Evolutionary conservation across 495 filamentous ascomycete species (phyloP).

Genomic region (Neurospora sp.): DNA sequence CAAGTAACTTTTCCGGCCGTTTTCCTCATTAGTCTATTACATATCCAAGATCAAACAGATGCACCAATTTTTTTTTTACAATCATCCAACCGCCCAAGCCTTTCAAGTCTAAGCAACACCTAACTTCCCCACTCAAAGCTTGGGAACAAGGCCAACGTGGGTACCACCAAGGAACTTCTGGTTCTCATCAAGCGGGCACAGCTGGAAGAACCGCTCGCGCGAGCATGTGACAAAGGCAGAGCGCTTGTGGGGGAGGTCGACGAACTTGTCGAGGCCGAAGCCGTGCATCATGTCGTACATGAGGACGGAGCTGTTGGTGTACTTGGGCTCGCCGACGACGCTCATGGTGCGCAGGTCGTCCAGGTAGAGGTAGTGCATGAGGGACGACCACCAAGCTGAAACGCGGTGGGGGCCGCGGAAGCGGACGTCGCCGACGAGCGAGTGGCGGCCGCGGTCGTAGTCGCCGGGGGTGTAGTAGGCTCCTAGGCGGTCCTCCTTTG

Average conservation of each 20-base stretch:
- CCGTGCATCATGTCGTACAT: conserved; percentile 58
- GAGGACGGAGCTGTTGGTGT: conserved; percentile 48
- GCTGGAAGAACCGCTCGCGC: conserved; percentile 58
- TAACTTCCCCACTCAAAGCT: conserved; percentile 21
- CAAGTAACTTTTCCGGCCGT: not conserved
- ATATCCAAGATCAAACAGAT: not conserved
- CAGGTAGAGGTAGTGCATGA: conserved; percentile 62
- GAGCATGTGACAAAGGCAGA: conserved; percentile 50
- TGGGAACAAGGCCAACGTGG: conserved; percentile 34
- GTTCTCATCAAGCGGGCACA: conserved; percentile 48
- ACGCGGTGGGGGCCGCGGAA: conserved; percentile 57
- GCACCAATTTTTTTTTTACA: not conserved
- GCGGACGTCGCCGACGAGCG: conserved; percentile 52
- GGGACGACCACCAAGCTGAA: conserved; percentile 56
- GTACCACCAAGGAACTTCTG: conserved; percentile 38
- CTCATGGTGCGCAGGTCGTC: conserved; percentile 55
- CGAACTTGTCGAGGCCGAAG: conserved; percentile 53
- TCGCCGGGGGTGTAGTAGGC: conserved; percentile 53
- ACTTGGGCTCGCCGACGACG: conserved; percentile 58
- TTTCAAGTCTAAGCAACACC: not conserved
- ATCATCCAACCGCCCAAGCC: not conserved
- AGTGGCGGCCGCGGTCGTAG: conserved; percentile 60
- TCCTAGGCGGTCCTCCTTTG: conserved; percentile 57
- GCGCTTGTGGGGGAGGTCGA: conserved; percentile 57
- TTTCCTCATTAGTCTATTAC: not conserved